A percentile compares a stretch with the other conserved stretches of the same genome.
Conservation (phyloP, 2,329 filamentous ascomycete genomes). For the Colletotrichum cereale region DNA sequence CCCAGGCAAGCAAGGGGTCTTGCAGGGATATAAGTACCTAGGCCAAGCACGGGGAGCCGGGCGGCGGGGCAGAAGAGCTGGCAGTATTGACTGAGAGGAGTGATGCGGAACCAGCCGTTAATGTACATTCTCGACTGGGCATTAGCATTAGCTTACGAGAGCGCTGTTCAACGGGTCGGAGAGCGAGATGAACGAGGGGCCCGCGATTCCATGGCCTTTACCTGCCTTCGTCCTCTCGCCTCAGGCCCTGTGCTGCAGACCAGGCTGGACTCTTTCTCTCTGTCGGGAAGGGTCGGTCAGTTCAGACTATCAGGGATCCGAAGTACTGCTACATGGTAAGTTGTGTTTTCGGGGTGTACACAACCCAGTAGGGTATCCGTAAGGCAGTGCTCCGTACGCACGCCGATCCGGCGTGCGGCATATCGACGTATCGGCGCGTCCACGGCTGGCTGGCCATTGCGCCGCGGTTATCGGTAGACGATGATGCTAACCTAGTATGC, state of each 20-base stretch:
- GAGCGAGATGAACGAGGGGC: conserved; percentile 28
- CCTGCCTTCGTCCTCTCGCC: not conserved
- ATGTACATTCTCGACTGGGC: not conserved
- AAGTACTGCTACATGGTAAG: too few relatives aligned
- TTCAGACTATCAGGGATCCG: conserved; percentile 9
- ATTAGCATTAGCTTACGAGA: not conserved
- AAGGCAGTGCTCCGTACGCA: too few relatives aligned
- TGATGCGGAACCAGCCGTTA: conserved; percentile 1
- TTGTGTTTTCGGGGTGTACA: too few relatives aligned
- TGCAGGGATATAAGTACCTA: conserved; percentile 17
- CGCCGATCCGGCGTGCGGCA: not conserved
- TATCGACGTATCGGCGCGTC: not conserved
- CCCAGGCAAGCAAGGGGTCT: not conserved
- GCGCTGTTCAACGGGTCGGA: not conserved
- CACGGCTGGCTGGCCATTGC: not conserved
- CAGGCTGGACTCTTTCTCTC: not conserved
- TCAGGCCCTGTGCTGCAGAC: not conserved
- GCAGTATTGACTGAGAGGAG: not conserved
- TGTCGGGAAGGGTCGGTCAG: not conserved
- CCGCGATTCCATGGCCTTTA: not conserved
- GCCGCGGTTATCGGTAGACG: too few relatives aligned
- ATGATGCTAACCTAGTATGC: too few relatives aligned
- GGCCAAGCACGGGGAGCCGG: conserved; percentile 28
- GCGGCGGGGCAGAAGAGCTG: not conserved
- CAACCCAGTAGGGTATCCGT: too few relatives aligned